These are phyloP conservation scores for Lasiosphaeris hirsuta DNA, from an alignment of 495 filamentous ascomycete genomes.

Conservation along the genomic window DNA sequence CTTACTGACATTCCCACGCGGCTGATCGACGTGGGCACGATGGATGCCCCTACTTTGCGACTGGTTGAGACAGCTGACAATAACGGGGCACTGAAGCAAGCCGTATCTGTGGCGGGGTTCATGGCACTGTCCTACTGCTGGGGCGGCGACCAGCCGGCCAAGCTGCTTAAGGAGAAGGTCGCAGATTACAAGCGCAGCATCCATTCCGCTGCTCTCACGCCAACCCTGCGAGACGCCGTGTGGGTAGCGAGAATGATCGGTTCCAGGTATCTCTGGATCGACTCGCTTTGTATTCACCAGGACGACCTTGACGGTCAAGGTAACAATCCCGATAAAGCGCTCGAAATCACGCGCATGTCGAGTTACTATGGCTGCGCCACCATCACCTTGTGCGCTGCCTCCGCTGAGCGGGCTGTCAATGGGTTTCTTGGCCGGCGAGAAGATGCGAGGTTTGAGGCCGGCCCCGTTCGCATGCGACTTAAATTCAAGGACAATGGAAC, in stretches of 20 bases:
- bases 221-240: conserved; percentile 24
- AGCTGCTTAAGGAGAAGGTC: background rate
- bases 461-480: background rate
- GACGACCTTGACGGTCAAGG: conserved; percentile 2
- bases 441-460: background rate
- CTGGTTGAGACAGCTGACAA: conserved; percentile 1
- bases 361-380: conserved; percentile 12
- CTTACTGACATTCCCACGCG: background rate
- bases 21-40: background rate
- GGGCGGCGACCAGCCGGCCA: conserved; percentile 16
- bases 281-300: conserved; percentile 29
- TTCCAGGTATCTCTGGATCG: conserved; percentile 29
- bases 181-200: background rate
- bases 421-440: conserved; percentile 4
- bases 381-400: conserved; percentile 7
- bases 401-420: background rate
- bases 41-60: background rate
- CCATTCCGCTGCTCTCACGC: background rate
- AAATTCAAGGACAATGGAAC: background rate
- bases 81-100: background rate
- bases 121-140: conserved; percentile 22
- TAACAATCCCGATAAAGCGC: conserved; percentile 5
- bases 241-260: conserved; percentile 13
- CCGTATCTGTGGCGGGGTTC: conserved; percentile 1
- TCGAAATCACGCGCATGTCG: conserved; percentile 11